These are phyloP conservation scores for Leptomonas pyrrhocoris DNA, from an alignment of 208 protist species.

Conservation along the genomic window DNA sequence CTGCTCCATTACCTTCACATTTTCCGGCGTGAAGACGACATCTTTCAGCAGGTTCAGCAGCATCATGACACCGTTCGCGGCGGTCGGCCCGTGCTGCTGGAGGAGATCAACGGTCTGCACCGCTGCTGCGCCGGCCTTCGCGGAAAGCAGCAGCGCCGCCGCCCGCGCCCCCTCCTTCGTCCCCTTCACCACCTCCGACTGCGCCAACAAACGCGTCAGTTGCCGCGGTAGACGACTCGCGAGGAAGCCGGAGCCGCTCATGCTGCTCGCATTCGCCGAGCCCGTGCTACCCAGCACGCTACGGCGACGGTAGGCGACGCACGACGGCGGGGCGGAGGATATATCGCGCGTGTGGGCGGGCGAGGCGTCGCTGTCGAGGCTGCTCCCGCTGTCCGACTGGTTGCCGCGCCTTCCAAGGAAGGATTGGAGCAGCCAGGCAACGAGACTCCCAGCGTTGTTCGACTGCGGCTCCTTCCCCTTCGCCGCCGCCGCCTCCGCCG, in stretches of 20 bases:
- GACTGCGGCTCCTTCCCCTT: not conserved
- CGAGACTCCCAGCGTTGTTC: constrained; percentile 11
- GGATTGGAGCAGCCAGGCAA: constrained; percentile 16
- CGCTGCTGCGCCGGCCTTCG: not conserved
- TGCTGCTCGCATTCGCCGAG: not conserved
- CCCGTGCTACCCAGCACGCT: not conserved
- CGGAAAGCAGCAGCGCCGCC: constrained; percentile 8
- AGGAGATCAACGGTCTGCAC: constrained; percentile 8
- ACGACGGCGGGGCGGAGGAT: constrained; percentile 32
- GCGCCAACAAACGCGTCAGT: constrained; percentile 6
- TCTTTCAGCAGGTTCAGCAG: constrained; percentile 19
- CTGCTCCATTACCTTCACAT: constrained; percentile 34
- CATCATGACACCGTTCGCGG: constrained; percentile 11
- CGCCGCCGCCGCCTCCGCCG: not conserved
- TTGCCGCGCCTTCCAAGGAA: constrained; percentile 3
- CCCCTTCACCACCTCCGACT: constrained; percentile 4
- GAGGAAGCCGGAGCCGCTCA: not conserved
- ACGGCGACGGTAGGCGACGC: constrained; percentile 17
- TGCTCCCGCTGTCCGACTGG: not conserved
- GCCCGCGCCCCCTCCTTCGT: constrained; percentile 15
- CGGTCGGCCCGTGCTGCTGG: constrained; percentile 29
- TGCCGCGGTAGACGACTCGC: not conserved
- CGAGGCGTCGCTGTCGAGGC: not conserved
- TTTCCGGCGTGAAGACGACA: constrained; percentile 37
- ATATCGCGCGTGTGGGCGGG: constrained; percentile 25